Conservation (phyloP, 208 protist genomes). For the Crithidia thermophila region DNA sequence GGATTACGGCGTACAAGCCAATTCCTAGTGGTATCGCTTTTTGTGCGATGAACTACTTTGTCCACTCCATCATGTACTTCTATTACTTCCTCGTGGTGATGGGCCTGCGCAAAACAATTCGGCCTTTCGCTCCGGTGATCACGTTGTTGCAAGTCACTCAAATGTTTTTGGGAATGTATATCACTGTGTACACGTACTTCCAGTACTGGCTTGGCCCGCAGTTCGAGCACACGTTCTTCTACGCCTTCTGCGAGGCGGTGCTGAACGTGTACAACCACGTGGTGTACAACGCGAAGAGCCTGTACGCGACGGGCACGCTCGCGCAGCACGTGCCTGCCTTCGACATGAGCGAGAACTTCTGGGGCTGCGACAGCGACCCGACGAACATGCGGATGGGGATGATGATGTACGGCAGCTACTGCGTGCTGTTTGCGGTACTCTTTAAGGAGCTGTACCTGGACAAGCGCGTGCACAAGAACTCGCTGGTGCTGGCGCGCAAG, state of each 20-base stretch:
- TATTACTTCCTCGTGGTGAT: constrained; percentile 88
- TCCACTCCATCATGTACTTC: constrained; percentile 94
- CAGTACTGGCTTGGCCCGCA: constrained; percentile 34
- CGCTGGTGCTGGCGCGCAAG: constrained; percentile 17
- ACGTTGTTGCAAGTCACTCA: constrained; percentile 81
- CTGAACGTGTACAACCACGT: constrained; percentile 1
- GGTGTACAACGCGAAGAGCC: constrained; percentile 3
- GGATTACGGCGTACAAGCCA: constrained; percentile 52
- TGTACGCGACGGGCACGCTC: constrained; percentile 35
- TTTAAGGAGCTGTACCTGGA: constrained; percentile 46
- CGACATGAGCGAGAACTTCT: constrained; percentile 23
- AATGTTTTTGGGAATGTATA: constrained; percentile 83
- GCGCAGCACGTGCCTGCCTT: constrained; percentile 42
- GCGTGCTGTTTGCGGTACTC: constrained; percentile 84
- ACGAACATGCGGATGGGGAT: constrained; percentile 52
- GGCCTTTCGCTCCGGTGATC: constrained; percentile 78
- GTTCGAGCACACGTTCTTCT: constrained; percentile 11
- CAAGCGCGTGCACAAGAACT: constrained; percentile 20
- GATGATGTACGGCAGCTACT: constrained; percentile 87
- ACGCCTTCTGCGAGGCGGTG: constrained; percentile 8
- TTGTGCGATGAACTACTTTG: constrained; percentile 89
- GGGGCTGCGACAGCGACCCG: constrained; percentile 42
- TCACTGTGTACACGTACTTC: constrained; percentile 50
- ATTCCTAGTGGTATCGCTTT: constrained; percentile 72
- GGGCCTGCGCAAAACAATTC: constrained; percentile 43